Base-by-base conservation (phyloP, 192 early-diverging fungal genomes). In the Coemansia sp. region DNA sequence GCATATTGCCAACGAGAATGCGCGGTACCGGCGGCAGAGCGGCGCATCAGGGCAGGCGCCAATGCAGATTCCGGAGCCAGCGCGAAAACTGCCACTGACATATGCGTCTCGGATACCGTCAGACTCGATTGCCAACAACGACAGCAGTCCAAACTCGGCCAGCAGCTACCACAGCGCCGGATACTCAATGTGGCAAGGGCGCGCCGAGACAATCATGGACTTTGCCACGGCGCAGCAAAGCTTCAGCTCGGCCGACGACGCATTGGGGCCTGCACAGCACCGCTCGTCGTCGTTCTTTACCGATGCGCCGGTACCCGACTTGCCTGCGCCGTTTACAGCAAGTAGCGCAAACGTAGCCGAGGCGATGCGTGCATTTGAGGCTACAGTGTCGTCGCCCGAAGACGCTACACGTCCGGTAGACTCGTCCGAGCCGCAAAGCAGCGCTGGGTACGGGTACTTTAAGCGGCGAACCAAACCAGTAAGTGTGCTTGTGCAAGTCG, bases 121-220 rank as follows among this genome's bases (percentile, higher is more conserved):
- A n/a, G 64, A 54, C 14, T 26, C 61, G 34, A 34, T 61, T 12
- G 50, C 54, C n/a, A 52, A 58, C 34, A 61, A 67, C 20, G 61
- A 73, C 60, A 79, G 76, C 57, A 68, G 76, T 48, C 76, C 70
- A 24, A 64, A 58, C 28, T 79, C 76, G 23, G 63, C 52, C 26
- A 79, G 76, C 64, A 79, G 76, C 71, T 79, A 79, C 61, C 76
- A 79, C 53, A 79, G 76, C 64, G 71, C 76, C 7, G 71, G 71
- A 3, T 73, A 70, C 53, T 79, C 76, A 7, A 42, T 57, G 49
- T 79, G 76, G 76, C 59, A 66, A 8, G 76, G 71, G 36, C 67
- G 66, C 38, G 76, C 71, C 1, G 76, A 79, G 44, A 79, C 76
- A 0, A 64, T 73, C 18, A 64, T 73, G 71, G 76, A 79, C 61